These are phyloP conservation scores for Podospora bellae-mahoneyi DNA, from an alignment of 495 filamentous ascomycete species.

Conservation along the genomic window DNA sequence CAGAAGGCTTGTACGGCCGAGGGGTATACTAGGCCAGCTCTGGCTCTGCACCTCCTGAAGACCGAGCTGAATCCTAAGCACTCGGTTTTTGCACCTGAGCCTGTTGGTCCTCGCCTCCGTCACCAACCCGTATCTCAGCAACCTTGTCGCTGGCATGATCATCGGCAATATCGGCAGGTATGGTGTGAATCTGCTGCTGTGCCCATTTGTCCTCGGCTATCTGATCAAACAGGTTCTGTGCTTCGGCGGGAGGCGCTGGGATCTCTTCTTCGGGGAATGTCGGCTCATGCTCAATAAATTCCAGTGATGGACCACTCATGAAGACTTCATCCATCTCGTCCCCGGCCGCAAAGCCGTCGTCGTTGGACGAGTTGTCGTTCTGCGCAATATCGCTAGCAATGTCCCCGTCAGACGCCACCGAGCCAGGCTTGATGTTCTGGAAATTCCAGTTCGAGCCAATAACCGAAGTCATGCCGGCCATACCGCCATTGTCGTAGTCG, in stretches of 20 bases:
- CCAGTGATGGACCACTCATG: conserved; percentile 12
- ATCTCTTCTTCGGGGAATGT: conserved; percentile 11
- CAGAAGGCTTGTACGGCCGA: not conserved
- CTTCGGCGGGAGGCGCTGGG: conserved; percentile 16
- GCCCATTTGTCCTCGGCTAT: conserved; percentile 34
- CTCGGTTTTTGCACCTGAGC: not conserved
- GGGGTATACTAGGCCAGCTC: not conserved
- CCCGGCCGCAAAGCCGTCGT: conserved; percentile 16
- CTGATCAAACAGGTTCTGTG: conserved; percentile 26
- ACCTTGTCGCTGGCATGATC: conserved; percentile 40
- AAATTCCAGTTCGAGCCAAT: conserved; percentile 39
- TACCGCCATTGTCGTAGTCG: conserved; percentile 25
- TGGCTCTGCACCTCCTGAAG: not conserved
- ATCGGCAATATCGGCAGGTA: conserved; percentile 29
- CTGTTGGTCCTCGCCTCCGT: conserved; percentile 24
- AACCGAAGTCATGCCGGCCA: conserved; percentile 32
- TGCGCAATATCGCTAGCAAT: conserved; percentile 44
- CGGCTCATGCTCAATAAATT: conserved; percentile 22
- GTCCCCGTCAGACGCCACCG: conserved; percentile 26
- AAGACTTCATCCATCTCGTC: conserved; percentile 24
- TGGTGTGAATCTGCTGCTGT: conserved; percentile 32
- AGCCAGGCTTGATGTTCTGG: conserved; percentile 27
- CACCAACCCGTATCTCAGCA: conserved; percentile 46
- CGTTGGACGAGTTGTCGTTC: conserved; percentile 25
- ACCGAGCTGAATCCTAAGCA: not conserved